Conservation (phyloP, 2,329 filamentous ascomycete species). For the Arthrinium phaeospermum region DNA sequence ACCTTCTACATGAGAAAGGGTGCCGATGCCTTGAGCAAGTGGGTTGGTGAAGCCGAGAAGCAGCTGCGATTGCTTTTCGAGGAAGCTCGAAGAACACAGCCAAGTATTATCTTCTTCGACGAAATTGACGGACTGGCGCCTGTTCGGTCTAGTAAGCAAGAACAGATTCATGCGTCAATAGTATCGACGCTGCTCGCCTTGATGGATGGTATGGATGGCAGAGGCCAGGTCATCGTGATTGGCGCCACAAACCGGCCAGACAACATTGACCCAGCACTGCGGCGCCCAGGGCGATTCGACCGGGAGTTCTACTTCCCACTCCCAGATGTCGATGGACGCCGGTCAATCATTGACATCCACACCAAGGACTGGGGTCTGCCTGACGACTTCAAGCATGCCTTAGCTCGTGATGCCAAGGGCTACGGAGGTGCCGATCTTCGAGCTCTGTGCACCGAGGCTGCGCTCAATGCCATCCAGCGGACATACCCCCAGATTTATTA, state of each 20-base stretch:
- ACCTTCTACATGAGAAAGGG: constrained; percentile 99
- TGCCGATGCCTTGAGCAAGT: constrained; percentile 96
- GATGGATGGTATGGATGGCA: constrained; percentile 99
- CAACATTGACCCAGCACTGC: constrained; percentile 93
- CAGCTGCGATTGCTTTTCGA: constrained; percentile 94
- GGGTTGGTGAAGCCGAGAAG: constrained; percentile 97
- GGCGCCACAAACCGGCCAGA: constrained; percentile 98
- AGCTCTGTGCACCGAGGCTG: constrained; percentile 93
- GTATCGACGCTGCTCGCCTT: constrained; percentile 91
- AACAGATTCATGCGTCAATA: constrained; percentile 98
- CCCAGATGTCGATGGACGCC: constrained; percentile 79
- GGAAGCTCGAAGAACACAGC: constrained; percentile 92
- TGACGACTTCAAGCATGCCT: constrained; percentile 77
- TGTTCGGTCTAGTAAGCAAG: constrained; percentile 95
- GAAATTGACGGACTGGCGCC: constrained; percentile 97
- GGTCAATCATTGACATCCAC: constrained; percentile 91
- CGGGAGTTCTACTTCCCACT: constrained; percentile 98
- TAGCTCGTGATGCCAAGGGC: constrained; percentile 90
- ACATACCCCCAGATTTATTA: constrained; percentile 96
- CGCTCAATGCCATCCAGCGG: constrained; percentile 92
- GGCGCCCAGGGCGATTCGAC: constrained; percentile 92
- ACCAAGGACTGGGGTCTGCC: constrained; percentile 91
- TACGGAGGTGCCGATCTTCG: constrained; percentile 96
- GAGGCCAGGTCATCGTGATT: constrained; percentile 97
- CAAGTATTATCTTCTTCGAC: constrained; percentile 99